phyloP scores from a whole-genome alignment of 164 flowering plant genomes.

The Platanus orientalis region DNA sequence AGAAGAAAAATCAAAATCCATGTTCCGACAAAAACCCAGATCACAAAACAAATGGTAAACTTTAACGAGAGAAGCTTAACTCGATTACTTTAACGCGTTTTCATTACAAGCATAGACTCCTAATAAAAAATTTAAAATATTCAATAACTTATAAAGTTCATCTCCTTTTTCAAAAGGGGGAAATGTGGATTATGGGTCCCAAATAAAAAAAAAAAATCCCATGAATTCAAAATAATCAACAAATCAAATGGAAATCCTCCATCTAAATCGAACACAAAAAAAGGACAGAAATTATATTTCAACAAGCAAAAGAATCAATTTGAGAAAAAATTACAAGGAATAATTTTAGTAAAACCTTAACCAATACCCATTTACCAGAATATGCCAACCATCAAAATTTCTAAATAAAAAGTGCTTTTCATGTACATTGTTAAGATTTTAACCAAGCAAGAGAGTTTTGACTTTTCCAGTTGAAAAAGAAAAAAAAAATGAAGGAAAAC shows the following conservation, averaged over 20 bases:
- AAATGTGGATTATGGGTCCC: no score
- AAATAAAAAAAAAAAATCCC: not conserved
- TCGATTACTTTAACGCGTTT: not conserved
- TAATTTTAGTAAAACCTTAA: not conserved
- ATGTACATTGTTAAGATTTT: not conserved
- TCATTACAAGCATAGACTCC: no score
- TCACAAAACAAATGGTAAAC: not conserved
- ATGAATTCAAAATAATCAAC: not conserved
- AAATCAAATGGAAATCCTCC: no score
- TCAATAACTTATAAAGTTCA: no score
- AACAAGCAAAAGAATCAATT: not conserved
- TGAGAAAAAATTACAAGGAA: not conserved
- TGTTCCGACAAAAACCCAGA: constrained; percentile 1
- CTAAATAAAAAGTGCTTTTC: not conserved
- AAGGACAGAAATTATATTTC: not conserved
- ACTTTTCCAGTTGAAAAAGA: not conserved
- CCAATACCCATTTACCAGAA: constrained; percentile 4
- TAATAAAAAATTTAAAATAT: no score
- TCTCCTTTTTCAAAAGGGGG: no score
- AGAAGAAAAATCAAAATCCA: not conserved
- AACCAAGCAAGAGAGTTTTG: constrained; percentile 1
- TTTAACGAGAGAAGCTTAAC: not conserved
- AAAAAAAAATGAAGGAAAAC: not conserved
- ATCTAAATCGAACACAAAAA: not conserved
- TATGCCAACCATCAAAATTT: not conserved